Percentiles rank a stretch among this genome's conserved stretches.
These are phyloP conservation scores for Aspergillus pseudoviridinutans DNA, from an alignment of 2,329 filamentous ascomycete species.

Conservation along the genomic window DNA sequence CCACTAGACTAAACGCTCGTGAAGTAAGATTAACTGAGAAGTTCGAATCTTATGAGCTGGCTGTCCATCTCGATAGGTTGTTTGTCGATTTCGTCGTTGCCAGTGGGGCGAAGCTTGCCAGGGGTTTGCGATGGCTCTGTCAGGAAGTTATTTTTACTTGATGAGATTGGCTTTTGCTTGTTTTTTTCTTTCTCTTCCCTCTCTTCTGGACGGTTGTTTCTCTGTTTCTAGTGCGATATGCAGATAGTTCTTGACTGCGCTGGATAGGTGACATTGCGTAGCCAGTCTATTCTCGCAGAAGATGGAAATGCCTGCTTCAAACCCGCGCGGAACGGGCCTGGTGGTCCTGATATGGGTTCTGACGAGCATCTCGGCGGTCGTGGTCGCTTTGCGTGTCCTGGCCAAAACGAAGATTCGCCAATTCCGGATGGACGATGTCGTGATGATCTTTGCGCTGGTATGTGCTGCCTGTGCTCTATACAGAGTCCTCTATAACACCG, in stretches of 20 bases:
- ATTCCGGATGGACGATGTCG: conserved; percentile 7
- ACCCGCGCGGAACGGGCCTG: background rate
- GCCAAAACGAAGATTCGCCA: conserved; percentile 9
- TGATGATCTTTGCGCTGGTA: conserved; percentile 9
- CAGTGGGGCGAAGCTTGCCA: no score
- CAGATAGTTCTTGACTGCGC: no score
- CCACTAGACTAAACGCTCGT: no score
- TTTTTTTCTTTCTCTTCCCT: background rate
- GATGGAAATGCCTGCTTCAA: background rate
- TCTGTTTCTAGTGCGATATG: background rate
- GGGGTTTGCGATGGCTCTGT: background rate
- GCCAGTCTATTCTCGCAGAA: no score
- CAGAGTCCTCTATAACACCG: background rate
- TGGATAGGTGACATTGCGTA: background rate
- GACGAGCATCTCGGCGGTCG: background rate
- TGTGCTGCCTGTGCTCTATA: background rate
- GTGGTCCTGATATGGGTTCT: background rate
- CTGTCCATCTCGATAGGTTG: no score
- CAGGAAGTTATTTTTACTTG: no score
- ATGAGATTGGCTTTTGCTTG: no score
- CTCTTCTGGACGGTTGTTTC: no score
- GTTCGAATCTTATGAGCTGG: no score
- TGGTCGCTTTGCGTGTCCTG: conserved; percentile 2
- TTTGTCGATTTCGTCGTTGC: no score
- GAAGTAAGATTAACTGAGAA: no score